A percentile compares a stretch with the other conserved stretches of the same genome.
These are phyloP conservation scores for Aspergillus floridensis DNA, from an alignment of 2,329 filamentous ascomycete species.

Conservation along the genomic window DNA sequence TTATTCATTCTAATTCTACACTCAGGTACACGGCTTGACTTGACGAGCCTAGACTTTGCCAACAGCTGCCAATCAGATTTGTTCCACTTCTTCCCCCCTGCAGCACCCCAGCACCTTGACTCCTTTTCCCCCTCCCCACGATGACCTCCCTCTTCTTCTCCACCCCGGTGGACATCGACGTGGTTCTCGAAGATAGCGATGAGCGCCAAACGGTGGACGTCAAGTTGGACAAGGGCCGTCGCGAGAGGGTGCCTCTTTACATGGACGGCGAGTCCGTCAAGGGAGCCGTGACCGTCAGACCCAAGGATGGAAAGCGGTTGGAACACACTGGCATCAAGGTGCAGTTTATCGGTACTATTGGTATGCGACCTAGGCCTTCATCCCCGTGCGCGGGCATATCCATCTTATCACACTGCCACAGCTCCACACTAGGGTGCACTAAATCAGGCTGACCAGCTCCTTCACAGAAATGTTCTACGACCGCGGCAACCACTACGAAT, in stretches of 20 bases:
- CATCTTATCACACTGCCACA: too few relatives aligned
- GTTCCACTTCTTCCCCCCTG: conserved; percentile 14
- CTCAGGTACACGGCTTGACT: not conserved
- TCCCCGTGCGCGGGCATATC: too few relatives aligned
- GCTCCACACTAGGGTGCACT: too few relatives aligned
- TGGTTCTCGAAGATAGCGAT: conserved; percentile 93
- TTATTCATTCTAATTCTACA: not conserved
- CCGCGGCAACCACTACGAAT: conserved; percentile 98
- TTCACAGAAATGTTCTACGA: conserved; percentile 99
- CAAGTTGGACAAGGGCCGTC: conserved; percentile 96
- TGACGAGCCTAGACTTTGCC: not conserved
- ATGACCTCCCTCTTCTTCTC: conserved; percentile 99
- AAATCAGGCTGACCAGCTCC: not conserved
- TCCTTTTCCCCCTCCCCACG: conserved; percentile 18
- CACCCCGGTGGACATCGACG: conserved; percentile 97
- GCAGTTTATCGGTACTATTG: conserved; percentile 98
- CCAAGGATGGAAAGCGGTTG: conserved; percentile 95
- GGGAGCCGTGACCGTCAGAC: conserved; percentile 88
- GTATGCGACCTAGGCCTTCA: conserved; percentile 47
- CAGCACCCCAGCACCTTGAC: conserved; percentile 9
- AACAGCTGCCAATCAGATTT: not conserved
- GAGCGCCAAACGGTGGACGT: conserved; percentile 94
- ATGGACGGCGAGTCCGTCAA: conserved; percentile 98
- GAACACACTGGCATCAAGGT: conserved; percentile 99
- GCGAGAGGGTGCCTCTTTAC: conserved; percentile 94